phyloP scores from a whole-genome alignment of 1,139 yeast species.

The Yamadazyma dendronema region DNA sequence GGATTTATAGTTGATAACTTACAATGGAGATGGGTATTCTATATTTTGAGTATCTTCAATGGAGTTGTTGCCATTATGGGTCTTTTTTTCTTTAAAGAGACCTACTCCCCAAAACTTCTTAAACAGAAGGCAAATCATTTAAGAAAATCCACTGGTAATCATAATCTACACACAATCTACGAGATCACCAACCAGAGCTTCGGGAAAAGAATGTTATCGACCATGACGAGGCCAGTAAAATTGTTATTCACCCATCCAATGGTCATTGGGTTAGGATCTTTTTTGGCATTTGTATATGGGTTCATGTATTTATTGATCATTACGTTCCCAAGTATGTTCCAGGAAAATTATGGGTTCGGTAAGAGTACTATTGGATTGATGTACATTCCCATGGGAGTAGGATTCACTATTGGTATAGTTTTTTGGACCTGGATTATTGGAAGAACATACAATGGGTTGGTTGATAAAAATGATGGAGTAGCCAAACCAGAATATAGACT shows the following conservation, averaged over 20 bases:
- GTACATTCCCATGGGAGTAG: conserved; percentile 48
- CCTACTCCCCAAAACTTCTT: conserved; percentile 40
- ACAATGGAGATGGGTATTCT: conserved; percentile 47
- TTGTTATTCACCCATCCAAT: conserved; percentile 45
- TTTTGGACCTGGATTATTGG: conserved; percentile 39
- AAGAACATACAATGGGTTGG: conserved; percentile 27
- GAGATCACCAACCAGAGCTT: conserved; percentile 40
- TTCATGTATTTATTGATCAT: conserved; percentile 48
- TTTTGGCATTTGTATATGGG: conserved; percentile 48
- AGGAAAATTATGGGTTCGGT: conserved; percentile 32
- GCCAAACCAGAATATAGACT: conserved; percentile 44
- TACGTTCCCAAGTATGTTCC: conserved; percentile 40
- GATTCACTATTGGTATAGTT: conserved; percentile 39
- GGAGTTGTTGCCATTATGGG: conserved; percentile 38
- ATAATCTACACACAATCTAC: conserved; percentile 41
- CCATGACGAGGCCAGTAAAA: conserved; percentile 40
- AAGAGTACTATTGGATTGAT: conserved; percentile 38
- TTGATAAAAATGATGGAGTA: conserved; percentile 32
- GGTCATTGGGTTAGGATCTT: conserved; percentile 45
- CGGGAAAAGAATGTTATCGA: conserved; percentile 27
- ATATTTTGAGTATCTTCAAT: conserved; percentile 41
- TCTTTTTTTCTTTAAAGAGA: conserved; percentile 36
- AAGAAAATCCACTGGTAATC: conserved; percentile 36
- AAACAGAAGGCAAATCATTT: conserved; percentile 30
- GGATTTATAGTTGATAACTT: conserved; percentile 52